A percentile compares a stretch with the other conserved stretches of the same genome.
Evolutionary conservation across 2,329 filamentous ascomycete genomes (phyloP).

Genomic region (Pseudocercospora vitis): DNA sequence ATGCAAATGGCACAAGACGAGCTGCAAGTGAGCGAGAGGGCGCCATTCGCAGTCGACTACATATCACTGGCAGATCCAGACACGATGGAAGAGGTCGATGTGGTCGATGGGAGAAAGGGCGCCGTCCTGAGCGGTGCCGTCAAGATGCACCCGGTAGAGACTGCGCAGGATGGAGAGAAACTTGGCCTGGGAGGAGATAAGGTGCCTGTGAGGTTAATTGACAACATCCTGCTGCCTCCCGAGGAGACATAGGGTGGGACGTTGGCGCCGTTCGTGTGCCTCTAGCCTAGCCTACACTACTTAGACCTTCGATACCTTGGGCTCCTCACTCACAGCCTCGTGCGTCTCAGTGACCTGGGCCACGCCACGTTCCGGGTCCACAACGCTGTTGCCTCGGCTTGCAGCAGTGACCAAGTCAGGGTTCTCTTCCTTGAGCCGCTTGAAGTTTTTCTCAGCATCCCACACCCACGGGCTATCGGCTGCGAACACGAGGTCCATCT

Average conservation of each 20-base stretch:
- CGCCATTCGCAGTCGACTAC: slow-evolving; percentile 82
- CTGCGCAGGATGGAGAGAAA: slow-evolving; percentile 68
- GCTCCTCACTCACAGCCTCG: slow-evolving; percentile 21
- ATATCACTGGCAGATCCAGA: slow-evolving; percentile 85
- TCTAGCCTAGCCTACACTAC: too few species aligned
- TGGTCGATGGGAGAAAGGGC: slow-evolving; percentile 67
- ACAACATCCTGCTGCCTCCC: slow-evolving; percentile 64
- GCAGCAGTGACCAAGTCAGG: slow-evolving; percentile 42
- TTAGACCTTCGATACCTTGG: slow-evolving; percentile 11
- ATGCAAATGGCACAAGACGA: slow-evolving; percentile 62
- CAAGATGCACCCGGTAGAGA: slow-evolving; percentile 81
- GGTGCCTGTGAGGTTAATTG: slow-evolving; percentile 81
- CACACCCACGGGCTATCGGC: slow-evolving; percentile 67
- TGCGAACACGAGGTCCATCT: slow-evolving; percentile 73
- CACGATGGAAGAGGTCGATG: slow-evolving; percentile 73
- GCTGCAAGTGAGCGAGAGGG: slow-evolving; percentile 61
- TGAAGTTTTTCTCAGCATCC: slow-evolving; percentile 68
- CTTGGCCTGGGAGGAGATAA: slow-evolving; percentile 68
- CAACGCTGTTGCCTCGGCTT: slow-evolving; percentile 31
- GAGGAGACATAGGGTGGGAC: not conserved
- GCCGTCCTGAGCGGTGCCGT: slow-evolving; percentile 87
- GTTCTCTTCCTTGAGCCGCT: slow-evolving; percentile 60
- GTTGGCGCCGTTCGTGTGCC: too few species aligned
- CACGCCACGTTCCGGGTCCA: slow-evolving; percentile 29
- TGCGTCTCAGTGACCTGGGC: slow-evolving; percentile 19